Base-by-base conservation (phyloP, 2,329 filamentous ascomycete species). In the Beauveria australis region DNA sequence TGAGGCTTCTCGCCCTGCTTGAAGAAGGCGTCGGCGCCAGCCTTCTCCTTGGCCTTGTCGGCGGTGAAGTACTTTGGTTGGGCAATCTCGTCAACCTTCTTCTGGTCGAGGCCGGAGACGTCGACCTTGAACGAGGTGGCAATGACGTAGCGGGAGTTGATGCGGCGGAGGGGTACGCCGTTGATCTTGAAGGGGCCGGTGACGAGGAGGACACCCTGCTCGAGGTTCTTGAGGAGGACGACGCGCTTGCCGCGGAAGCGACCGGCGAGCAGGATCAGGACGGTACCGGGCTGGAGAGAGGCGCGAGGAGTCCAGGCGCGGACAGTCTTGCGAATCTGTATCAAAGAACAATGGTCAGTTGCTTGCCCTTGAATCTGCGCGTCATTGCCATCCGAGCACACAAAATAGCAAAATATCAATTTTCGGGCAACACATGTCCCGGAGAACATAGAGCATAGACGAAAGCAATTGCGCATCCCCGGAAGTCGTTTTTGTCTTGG, bases 131-230 rank as follows among this genome's bases (percentile, higher is more conserved):
- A 87, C 73, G 88, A 91, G 74, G 91, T 95, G 75, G 90, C 91
- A 77, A 95, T 95, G 76, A 95, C 91, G 81, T 94, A 95, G 80
- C 90, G 88, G 77, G 91, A 84, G 83, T 95, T 95, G 77, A 95
- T 90, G 78, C 90, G 87, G 81, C 94, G 89, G 75, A 99, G 89
- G 71, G 94, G 94, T 69, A 99, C 94, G 80, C 94, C 94, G 84
- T 99, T 99, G 83, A 99, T 89, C 89, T 97, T 99, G 90, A 97
- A 99, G 77, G 94, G 94, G 74, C 94, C 94, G 76, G 94, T 99
- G 74, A 99, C 92, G 78, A 99, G 91, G 79, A 99, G 92, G 69
- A 97, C 91, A 82, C 94, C 94, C 84, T 97, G 91, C 76, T 91
- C 85, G 75, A 99, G 92, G 80, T 89, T 86, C 88, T 97, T 97